Percentiles rank a stretch among this genome's conserved stretches.
Evolutionary conservation across 2,329 filamentous ascomycete genomes (phyloP).

Genomic region (Aspergillus sojae): DNA sequence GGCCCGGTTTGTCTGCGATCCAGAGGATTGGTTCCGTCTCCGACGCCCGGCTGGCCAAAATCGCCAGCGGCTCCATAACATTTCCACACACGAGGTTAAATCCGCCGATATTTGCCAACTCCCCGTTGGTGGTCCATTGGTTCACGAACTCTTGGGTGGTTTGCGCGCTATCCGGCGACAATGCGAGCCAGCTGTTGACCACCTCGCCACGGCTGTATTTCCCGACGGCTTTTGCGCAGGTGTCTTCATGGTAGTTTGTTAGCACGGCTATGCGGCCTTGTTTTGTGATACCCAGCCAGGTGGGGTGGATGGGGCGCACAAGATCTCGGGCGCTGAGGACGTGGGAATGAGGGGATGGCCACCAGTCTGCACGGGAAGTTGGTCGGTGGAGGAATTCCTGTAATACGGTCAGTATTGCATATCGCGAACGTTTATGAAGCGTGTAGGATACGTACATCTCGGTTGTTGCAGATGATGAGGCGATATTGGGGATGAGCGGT

Average conservation of each 20-base stretch:
- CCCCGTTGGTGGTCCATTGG: conserved; percentile 53
- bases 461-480: conserved; percentile 14
- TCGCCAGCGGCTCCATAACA: conserved; percentile 52
- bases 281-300: conserved; percentile 63
- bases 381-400: conserved; percentile 62
- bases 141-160: conserved; percentile 53
- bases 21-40: conserved; percentile 50
- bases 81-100: conserved; percentile 62
- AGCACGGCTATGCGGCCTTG: conserved; percentile 61
- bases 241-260: conserved; percentile 62
- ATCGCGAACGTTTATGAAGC: neutral
- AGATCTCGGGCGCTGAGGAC: conserved; percentile 63
- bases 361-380: conserved; percentile 59
- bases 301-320: conserved; percentile 58
- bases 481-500: conserved; percentile 15
- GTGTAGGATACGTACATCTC: conserved; percentile 6
- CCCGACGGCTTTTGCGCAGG: conserved; percentile 46
- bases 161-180: conserved; percentile 39
- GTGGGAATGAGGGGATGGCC: conserved; percentile 55
- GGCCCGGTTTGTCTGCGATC: conserved; percentile 47
- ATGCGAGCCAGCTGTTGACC: conserved; percentile 58
- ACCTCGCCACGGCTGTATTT: conserved; percentile 56
- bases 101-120: conserved; percentile 58
- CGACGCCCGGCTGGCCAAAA: conserved; percentile 61
- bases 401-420: neutral